Percentiles rank a stretch among this genome's conserved stretches.
Evolutionary conservation across 2,329 filamentous ascomycete genomes (phyloP).

Genomic region (Simplicillium aogashimaense): DNA sequence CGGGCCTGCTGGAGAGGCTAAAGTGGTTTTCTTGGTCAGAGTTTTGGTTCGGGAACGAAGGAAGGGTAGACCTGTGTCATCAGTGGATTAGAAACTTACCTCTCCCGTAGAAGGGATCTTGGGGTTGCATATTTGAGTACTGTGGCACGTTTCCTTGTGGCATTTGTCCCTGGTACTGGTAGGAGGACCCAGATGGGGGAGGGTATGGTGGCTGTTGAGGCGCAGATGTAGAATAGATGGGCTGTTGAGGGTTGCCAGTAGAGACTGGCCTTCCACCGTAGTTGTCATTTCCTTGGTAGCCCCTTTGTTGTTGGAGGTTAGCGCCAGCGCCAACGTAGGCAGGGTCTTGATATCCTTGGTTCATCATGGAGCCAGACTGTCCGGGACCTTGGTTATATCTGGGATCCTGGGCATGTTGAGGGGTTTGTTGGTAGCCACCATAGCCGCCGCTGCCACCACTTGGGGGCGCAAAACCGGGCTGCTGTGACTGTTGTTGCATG

Average conservation of each 20-base stretch:
- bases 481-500: constrained; percentile 11
- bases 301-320: constrained; percentile 17
- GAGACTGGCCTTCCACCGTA: constrained; percentile 19
- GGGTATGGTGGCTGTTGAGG: constrained; percentile 21
- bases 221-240: constrained; percentile 20
- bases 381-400: constrained; percentile 18
- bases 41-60: constrained; percentile 8
- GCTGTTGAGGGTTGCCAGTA: constrained; percentile 19
- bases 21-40: constrained; percentile 28
- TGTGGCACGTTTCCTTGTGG: constrained; percentile 18
- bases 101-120: constrained; percentile 48
- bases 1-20: constrained; percentile 42
- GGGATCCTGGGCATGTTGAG: constrained; percentile 20
- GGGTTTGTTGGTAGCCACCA: constrained; percentile 13
- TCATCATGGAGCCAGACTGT: constrained; percentile 18
- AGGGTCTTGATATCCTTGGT: constrained; percentile 18
- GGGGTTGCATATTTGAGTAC: constrained; percentile 32
- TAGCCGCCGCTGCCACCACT: constrained; percentile 19
- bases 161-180: constrained; percentile 25
- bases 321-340: constrained; percentile 25
- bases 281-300: constrained; percentile 19
- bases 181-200: constrained; percentile 15
- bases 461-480: constrained; percentile 17
- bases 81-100: constrained; percentile 38
- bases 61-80: neutral